These are phyloP conservation scores for Orbilia oligospora DNA, from an alignment of 2,329 filamentous ascomycete species.

Conservation along the genomic window DNA sequence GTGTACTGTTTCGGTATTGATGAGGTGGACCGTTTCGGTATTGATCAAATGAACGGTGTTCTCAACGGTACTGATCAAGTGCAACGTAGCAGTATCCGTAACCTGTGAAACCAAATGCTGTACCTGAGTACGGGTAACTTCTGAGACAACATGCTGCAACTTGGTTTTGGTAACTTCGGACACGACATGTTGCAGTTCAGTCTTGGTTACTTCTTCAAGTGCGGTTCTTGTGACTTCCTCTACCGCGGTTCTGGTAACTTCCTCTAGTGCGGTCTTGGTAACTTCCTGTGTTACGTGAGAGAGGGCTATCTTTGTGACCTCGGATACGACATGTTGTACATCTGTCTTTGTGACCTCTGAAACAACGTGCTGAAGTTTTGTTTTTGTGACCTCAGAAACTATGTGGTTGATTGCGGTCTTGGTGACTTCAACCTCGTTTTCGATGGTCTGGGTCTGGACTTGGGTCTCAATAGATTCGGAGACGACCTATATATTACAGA, in stretches of 20 bases:
- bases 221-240: neutral
- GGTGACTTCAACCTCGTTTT: slow-evolving; percentile 44
- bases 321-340: slow-evolving; percentile 19
- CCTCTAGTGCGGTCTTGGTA: slow-evolving; percentile 26
- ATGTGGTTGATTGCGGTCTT: slow-evolving; percentile 39
- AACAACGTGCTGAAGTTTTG: slow-evolving; percentile 27
- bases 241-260: slow-evolving; percentile 5
- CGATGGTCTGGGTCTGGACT: slow-evolving; percentile 38
- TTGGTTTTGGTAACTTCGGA: slow-evolving; percentile 42
- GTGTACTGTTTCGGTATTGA: slow-evolving; percentile 27
- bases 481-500: slow-evolving; percentile 27
- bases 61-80: slow-evolving; percentile 31
- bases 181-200: slow-evolving; percentile 40
- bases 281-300: slow-evolving; percentile 27
- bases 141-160: slow-evolving; percentile 33
- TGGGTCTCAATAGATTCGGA: slow-evolving; percentile 30
- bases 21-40: slow-evolving; percentile 19
- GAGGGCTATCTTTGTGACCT: slow-evolving; percentile 39
- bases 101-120: slow-evolving; percentile 41
- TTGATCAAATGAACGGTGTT: slow-evolving; percentile 26
- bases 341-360: slow-evolving; percentile 31
- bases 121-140: slow-evolving; percentile 40
- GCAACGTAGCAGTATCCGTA: slow-evolving; percentile 36
- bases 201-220: slow-evolving; percentile 36
- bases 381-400: slow-evolving; percentile 21